phyloP scores from a whole-genome alignment of 768 basidiomycete species.

The Suillus spraguei region DNA sequence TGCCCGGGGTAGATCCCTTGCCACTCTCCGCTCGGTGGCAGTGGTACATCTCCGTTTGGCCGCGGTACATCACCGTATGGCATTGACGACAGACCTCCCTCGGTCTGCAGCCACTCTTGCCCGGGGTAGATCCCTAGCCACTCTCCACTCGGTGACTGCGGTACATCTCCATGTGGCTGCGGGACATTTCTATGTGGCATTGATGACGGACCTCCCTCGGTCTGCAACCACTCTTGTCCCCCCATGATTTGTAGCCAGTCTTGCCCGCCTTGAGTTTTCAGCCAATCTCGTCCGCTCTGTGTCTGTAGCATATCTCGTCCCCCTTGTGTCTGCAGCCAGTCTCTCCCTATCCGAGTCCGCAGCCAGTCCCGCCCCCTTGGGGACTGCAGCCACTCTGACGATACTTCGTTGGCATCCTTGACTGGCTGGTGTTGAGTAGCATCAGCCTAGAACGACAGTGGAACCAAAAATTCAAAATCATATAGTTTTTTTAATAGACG shows the following conservation, averaged over 20 bases:
- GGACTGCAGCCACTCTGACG: neutral
- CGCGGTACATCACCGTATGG: too few species aligned
- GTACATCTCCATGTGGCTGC: neutral
- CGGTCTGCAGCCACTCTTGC: neutral
- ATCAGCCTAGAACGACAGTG: neutral
- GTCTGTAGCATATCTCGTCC: neutral
- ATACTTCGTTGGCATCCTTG: neutral
- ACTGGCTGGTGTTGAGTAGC: neutral
- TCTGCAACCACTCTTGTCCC: neutral
- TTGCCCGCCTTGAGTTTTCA: neutral
- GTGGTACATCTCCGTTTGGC: too few species aligned
- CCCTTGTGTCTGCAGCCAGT: neutral
- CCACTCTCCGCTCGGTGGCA: too few species aligned
- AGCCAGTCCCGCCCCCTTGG: neutral
- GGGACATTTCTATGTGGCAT: too few species aligned
- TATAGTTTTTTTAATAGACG: neutral
- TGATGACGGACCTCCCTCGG: neutral
- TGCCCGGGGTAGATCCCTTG: neutral
- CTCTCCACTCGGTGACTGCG: neutral
- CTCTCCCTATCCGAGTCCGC: neutral
- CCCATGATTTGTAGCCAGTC: neutral
- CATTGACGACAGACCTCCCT: too few species aligned
- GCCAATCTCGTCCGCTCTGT: neutral
- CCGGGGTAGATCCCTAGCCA: fast-evolving
- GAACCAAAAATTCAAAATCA: neutral